phyloP scores from a whole-genome alignment of 2,329 filamentous ascomycete species.

The Trichoderma sp. region DNA sequence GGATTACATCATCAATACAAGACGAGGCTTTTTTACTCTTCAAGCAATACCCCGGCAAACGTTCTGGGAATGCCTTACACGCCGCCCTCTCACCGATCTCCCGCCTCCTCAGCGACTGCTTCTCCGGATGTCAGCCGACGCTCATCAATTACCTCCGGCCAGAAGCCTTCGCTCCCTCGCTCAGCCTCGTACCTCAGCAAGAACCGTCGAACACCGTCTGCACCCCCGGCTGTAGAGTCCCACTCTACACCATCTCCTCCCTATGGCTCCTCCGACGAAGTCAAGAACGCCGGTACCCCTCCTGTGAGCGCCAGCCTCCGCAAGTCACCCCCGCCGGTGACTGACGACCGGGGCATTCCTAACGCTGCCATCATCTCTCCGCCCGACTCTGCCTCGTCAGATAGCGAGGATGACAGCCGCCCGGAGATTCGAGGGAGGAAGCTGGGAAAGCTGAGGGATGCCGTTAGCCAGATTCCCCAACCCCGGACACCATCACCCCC shows the following conservation, averaged over 20 bases:
- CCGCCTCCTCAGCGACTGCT: slow-evolving; percentile 55
- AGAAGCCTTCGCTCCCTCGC: slow-evolving; percentile 56
- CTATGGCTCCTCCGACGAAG: slow-evolving; percentile 46
- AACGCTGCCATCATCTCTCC: slow-evolving; percentile 85
- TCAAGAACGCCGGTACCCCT: slow-evolving; percentile 37
- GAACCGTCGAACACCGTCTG: slow-evolving; percentile 59
- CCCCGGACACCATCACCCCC: slow-evolving; percentile 47
- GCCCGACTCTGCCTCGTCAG: slow-evolving; percentile 77
- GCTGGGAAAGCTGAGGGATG: slow-evolving; percentile 63
- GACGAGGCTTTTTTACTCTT: background rate
- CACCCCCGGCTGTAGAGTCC: slow-evolving; percentile 28
- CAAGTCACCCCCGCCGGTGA: slow-evolving; percentile 80
- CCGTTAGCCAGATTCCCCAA: slow-evolving; percentile 72
- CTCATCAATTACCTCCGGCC: slow-evolving; percentile 51
- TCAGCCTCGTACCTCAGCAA: slow-evolving; percentile 65
- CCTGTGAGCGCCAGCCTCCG: slow-evolving; percentile 58
- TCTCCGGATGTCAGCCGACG: slow-evolving; percentile 59
- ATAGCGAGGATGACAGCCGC: slow-evolving; percentile 76
- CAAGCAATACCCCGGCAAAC: slow-evolving; percentile 1
- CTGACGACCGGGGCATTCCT: slow-evolving; percentile 69
- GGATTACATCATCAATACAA: background rate
- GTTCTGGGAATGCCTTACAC: slow-evolving; percentile 77
- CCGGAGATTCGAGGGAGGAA: slow-evolving; percentile 46
- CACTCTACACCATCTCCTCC: slow-evolving; percentile 32
- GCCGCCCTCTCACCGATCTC: slow-evolving; percentile 67